Evolutionary conservation across 257 asterid genomes (phyloP), one percentile per base, ranked within the genome.

Genomic region (Solanum chmielewskii): DNA sequence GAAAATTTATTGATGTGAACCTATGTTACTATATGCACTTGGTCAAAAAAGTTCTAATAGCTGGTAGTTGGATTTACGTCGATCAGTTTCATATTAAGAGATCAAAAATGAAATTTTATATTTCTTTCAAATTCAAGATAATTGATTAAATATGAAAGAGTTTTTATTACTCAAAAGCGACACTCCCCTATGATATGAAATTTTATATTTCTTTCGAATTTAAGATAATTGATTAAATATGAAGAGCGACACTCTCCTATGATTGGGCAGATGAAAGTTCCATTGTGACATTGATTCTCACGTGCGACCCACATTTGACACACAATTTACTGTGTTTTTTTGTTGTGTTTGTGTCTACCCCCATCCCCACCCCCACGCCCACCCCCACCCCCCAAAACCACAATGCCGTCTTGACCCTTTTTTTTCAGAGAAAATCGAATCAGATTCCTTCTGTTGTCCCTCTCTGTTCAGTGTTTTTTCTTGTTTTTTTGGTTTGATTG

Each of bases 401-500:
- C 29, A 73, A 25, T 78, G 84, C 83, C 20, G 41, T 92, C 93
- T 91, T 90, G 87, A 88, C 90, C 92, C 86, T 87, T 88, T 86
- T 52, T 81, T 90, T 87, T 4, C 85, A 87, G 86, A 87, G 90
- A 86, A 73, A 80, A 16, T 21, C 90, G 87, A 92, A 86, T 92
- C 94, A 87, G 94, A 91, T 89, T 91, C 93, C 90, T 73, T 45
- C 90, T 31, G 86, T 74, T 88, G 82, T 42, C 37, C 84, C 39
- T 45, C 16, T 85, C 70, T 85, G 42, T 86, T 12, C 44, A 56
- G 21, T 81, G 21, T 41, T 4, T 25, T 82, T 77, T 0, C 69
- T 39, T 68, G 49, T 87, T 89, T 82, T 82, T 59, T 88, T 59
- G 78, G 60, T 88, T 84, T 88, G 87, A 86, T 86, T 84, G 88